phyloP scores from a whole-genome alignment of 441 rosid genomes.

The Biscutella auriculata region DNA sequence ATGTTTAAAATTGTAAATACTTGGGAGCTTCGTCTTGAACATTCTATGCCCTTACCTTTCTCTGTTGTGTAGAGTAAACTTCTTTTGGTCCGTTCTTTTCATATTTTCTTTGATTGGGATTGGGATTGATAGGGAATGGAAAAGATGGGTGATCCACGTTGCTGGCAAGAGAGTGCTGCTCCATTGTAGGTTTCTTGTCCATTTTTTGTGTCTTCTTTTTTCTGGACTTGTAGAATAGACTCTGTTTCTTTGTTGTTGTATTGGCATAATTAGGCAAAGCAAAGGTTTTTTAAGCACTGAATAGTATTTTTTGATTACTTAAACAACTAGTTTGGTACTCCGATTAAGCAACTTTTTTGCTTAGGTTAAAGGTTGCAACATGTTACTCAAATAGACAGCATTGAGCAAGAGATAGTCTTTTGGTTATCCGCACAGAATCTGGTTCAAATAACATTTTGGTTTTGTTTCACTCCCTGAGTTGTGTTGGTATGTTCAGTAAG shows the following conservation, averaged over 20 bases:
- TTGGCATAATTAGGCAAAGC: neutral
- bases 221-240: neutral
- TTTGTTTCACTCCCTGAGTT: neutral
- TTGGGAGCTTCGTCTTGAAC: neutral
- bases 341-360: neutral
- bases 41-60: neutral
- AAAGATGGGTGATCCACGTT: slow-evolving; percentile 47
- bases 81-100: neutral
- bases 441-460: neutral
- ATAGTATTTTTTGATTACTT: neutral
- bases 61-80: neutral
- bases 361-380: neutral
- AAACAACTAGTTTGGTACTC: neutral
- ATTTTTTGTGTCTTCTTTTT: neutral
- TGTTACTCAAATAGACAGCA: neutral
- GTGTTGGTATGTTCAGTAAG: neutral
- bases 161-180: slow-evolving; percentile 41
- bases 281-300: neutral
- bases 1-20: neutral
- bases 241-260: neutral
- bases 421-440: neutral
- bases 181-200: slow-evolving; percentile 47
- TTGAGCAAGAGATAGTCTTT: neutral
- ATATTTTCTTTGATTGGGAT: slow-evolving; percentile 22
- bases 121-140: slow-evolving; percentile 71